phyloP scores from a whole-genome alignment of 495 filamentous ascomycete species.

The Xeromyces bisporus region DNA sequence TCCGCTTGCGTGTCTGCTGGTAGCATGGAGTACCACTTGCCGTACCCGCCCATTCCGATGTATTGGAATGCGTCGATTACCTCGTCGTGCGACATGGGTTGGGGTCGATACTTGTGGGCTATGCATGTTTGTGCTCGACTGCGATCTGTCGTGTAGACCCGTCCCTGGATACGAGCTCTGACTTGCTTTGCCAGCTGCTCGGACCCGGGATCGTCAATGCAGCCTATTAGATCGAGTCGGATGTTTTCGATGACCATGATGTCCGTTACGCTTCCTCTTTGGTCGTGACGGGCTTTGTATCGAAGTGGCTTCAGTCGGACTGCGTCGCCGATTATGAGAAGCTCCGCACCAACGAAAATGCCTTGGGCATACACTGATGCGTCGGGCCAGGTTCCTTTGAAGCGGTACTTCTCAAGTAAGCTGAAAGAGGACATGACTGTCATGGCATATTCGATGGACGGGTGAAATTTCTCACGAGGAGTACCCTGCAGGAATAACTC shows the following conservation, averaged over 20 bases:
- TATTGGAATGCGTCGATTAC: slow-evolving; percentile 18
- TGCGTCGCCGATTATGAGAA: slow-evolving; percentile 34
- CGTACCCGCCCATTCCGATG: slow-evolving; percentile 26
- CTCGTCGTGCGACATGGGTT: slow-evolving; percentile 17
- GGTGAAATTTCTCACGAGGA: slow-evolving; percentile 26
- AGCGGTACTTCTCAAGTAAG: slow-evolving; percentile 30
- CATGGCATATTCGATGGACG: slow-evolving; percentile 37
- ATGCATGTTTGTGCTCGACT: slow-evolving; percentile 10
- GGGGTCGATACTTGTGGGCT: slow-evolving; percentile 8
- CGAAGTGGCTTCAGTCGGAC: slow-evolving; percentile 30
- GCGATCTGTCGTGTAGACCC: slow-evolving; percentile 27
- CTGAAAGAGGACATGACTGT: slow-evolving; percentile 36
- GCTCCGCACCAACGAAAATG: slow-evolving; percentile 39
- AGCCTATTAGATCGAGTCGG: slow-evolving; percentile 24
- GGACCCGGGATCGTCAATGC: slow-evolving; percentile 26
- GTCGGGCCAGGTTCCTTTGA: slow-evolving; percentile 38
- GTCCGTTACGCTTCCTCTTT: slow-evolving; percentile 19
- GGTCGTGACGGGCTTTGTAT: slow-evolving; percentile 5
- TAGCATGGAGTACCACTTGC: slow-evolving; percentile 32
- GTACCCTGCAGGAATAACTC: slow-evolving; percentile 25
- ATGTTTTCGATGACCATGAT: slow-evolving; percentile 37
- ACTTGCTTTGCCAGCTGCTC: slow-evolving; percentile 26
- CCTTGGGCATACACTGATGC: slow-evolving; percentile 33
- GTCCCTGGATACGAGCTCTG: slow-evolving; percentile 27
- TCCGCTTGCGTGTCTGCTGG: slow-evolving; percentile 17